Evolutionary conservation across 1,284 basidiomycete genomes (phyloP), one percentile per base, ranked within the genome.

Genomic region (Fomitopsis pinicola): DNA sequence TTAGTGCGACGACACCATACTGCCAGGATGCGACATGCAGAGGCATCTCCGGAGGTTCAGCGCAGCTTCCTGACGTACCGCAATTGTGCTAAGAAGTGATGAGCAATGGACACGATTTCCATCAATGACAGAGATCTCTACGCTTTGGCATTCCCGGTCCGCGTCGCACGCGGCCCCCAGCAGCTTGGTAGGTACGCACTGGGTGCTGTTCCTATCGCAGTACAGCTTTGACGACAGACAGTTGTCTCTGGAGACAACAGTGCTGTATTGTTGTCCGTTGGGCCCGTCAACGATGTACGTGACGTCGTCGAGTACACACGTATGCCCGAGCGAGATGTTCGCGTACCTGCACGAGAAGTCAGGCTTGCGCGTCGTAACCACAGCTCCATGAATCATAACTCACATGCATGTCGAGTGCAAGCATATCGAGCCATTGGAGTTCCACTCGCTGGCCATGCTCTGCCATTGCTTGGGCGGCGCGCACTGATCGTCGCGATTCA

Each of bases 401-500:
- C 71, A 89, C 86, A 82, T 82, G 82, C 88, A 91, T 10, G 71
- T 72, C 50, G 78, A 83, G 63, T 80, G 79, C 57, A 92, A 73
- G 65, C 89, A 92, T 26, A 89, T 72, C 4, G 84, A 80, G 3
- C 84, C 85, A 66, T 85, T 83, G 64, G 76, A 75, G 68, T 86
- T 87, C 62, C 76, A 69, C 33, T 64, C 63, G 68, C 70, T 78
- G 6, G 78, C 75, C 22, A 82, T 71, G 12, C 78, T 71, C 10
- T 68, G 68, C 67, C 72, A 76, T 62, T 82, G 75, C 14, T 74
- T 66, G 1, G 85, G 78, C 1, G 82, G 75, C 10, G 73, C 72
- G 66, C 88, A 91, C 69, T 90, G 83, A 62, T 91, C 88, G 71
- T 92, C 89, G 42, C 89, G 78, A 65, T 87, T 85, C 66, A 91